Evolutionary conservation across 495 filamentous ascomycete genomes (phyloP), one percentile per base, ranked within the genome.

Genomic region (Talaromyces trachyspermus): DNA sequence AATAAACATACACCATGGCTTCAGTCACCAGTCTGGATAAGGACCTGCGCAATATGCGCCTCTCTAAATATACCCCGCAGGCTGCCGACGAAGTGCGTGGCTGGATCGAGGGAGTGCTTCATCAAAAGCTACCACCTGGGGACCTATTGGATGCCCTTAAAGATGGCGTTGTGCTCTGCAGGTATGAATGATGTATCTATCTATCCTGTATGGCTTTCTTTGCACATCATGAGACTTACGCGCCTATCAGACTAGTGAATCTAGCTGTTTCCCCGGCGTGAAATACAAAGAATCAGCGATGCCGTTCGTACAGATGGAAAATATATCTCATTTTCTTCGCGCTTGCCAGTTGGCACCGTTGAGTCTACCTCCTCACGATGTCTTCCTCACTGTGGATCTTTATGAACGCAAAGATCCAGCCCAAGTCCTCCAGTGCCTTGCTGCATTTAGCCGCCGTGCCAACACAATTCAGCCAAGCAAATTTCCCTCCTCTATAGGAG

Each of bases 251-350:
- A 56, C 80, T 98, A 32, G 76, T 86, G 49, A 98, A 95, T 57
- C 74, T 89, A 45, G 87, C 79, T 38, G 70, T 90, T 43, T 83
- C 83, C 84, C 89, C 8, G 85, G 85, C 32, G 80, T 95, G 62
- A 73, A 72, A 43, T 86, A 75, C 65, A 95, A 95, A 66, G 73
- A 80, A 49, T 94, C 88, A 0, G 58, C 80, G 20, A 97, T 96
- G 89, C 92, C 92, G 2, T 98, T 98, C 65, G 90, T 97, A 25
- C 94, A 97, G 65, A 97, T 95, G 92, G 92, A 99, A 62, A 97
- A 99, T 56, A 95, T 99, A 58, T 94, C 91, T 7, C 86, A 92
- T 60, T 99, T 96, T 69, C 81, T 99, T 39, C 81, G 80, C 54
- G 87, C 89, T 41, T 89, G 88, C 66, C 85, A 95, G 62, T 67